These are phyloP conservation scores for Paecilomyces sp. DNA, from an alignment of 2,329 filamentous ascomycete genomes.

Conservation along the genomic window DNA sequence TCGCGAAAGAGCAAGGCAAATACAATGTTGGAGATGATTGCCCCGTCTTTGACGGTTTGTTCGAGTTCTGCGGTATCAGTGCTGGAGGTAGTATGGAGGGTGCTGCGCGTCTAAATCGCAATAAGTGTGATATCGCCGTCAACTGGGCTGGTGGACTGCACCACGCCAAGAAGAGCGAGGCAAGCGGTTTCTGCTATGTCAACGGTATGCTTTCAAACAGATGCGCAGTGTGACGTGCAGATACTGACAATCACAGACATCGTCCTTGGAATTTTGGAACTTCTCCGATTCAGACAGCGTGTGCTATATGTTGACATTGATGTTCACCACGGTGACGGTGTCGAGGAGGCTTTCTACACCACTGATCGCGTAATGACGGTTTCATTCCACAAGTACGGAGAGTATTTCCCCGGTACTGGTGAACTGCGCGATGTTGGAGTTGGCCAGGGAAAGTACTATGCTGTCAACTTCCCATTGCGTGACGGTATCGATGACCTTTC, in stretches of 20 bases:
- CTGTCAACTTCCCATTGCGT: slow-evolving; percentile 62
- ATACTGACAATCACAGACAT: slow-evolving; percentile 44
- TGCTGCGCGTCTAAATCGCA: slow-evolving; percentile 59
- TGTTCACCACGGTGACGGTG: slow-evolving; percentile 61
- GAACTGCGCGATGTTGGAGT: slow-evolving; percentile 63
- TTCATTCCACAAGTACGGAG: slow-evolving; percentile 67
- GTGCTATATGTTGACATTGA: slow-evolving; percentile 63
- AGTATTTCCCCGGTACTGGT: slow-evolving; percentile 65
- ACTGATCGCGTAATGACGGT: slow-evolving; percentile 66
- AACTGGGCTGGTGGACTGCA: slow-evolving; percentile 97
- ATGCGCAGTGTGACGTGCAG: not conserved
- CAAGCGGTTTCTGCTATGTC: slow-evolving; percentile 96
- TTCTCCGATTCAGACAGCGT: slow-evolving; percentile 56
- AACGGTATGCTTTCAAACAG: slow-evolving; percentile 51
- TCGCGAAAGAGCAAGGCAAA: slow-evolving; percentile 79
- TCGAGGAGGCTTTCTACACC: slow-evolving; percentile 65
- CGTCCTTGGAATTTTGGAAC: slow-evolving; percentile 58
- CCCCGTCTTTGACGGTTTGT: slow-evolving; percentile 63
- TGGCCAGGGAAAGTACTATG: slow-evolving; percentile 59
- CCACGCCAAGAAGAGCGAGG: slow-evolving; percentile 91
- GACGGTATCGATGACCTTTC: slow-evolving; percentile 62
- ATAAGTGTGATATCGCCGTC: slow-evolving; percentile 59
- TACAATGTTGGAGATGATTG: slow-evolving; percentile 62
- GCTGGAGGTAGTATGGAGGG: slow-evolving; percentile 65
- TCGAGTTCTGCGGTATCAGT: slow-evolving; percentile 65